Evolutionary conservation across 2,329 filamentous ascomycete genomes (phyloP).

Genomic region (Cadophora malorum): DNA sequence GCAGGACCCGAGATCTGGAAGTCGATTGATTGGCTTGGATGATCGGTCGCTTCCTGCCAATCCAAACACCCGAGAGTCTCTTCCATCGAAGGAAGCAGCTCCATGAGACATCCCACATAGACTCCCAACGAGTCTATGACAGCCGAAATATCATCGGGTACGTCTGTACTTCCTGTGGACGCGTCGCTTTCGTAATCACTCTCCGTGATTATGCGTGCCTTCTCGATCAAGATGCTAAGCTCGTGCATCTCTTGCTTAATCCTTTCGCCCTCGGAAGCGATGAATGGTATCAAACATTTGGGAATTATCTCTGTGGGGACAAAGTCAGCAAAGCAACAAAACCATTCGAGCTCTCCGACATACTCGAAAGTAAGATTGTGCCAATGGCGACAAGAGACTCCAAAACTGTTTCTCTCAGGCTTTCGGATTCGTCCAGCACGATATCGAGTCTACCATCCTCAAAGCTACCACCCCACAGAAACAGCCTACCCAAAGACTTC

Average conservation of each 20-base stretch:
- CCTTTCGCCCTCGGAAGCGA: not conserved
- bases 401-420: not conserved
- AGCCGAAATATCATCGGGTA: not conserved
- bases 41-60: not conserved
- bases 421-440: slow-evolving; percentile 3
- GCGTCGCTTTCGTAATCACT: slow-evolving; percentile 7
- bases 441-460: not conserved
- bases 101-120: not conserved
- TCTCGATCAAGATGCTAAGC: not conserved
- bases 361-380: not conserved
- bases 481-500: not conserved
- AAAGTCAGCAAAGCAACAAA: not conserved
- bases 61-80: not conserved
- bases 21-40: not conserved
- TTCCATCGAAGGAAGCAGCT: slow-evolving; percentile 1
- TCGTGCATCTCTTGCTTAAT: slow-evolving; percentile 6
- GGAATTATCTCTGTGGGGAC: not conserved
- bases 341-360: not conserved
- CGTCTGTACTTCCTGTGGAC: not conserved
- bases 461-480: not conserved
- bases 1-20: slow-evolving; percentile 1
- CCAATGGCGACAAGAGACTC: not conserved
- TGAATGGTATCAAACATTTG: not conserved
- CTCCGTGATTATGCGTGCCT: not conserved
- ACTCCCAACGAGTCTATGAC: not conserved